Evolutionary conservation across 148 eudicot species (phyloP), one percentile per base, ranked within the genome.

Genomic region (Spergularia marina): DNA sequence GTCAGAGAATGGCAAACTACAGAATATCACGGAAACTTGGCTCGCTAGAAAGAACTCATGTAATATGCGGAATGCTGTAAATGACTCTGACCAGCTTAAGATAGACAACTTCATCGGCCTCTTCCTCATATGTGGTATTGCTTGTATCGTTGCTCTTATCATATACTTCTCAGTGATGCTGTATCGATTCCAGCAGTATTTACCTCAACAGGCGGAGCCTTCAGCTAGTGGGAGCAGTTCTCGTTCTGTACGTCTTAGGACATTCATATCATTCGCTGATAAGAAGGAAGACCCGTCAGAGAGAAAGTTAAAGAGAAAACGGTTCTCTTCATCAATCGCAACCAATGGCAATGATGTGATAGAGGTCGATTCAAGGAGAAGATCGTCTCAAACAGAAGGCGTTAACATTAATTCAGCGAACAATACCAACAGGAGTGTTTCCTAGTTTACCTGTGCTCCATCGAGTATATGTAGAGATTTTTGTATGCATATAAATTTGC

Each of bases 271-370:
- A 23, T 87, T 53, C 65, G 75, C 73, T 71, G 77, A 85, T 72
- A 80, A 82, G 80, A 85, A 85, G 79, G 85, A 83, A 71, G 84
- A 81, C 20, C 52, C 62, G 39, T 53, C 78, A 8, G 68, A 71
- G 36, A 77, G 80, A 70, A 79, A 30, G 68, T 70, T 70, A 58
- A 85, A 87, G 66, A 83, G 88, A 74, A 81, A 81, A 76, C 81
- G 85, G 9, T 49, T 65, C 10, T 65, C 76, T 47, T 11, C 17
- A 9, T 81, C 83, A 51, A 70, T 59, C 54, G 17, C 75, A 14
- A 8, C 21, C 49, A 59, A 63, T 25, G 77, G 79, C 30, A 68
- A 56, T 56, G 67, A 71, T 5, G 17, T 41, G 40, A 12, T 54
- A 12, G 85, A 77, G 39, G 39, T 61, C 75, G 84, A 75, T 65